Conservation (phyloP, 1,139 yeast genomes). For the Geotrichum bryndzae region DNA sequence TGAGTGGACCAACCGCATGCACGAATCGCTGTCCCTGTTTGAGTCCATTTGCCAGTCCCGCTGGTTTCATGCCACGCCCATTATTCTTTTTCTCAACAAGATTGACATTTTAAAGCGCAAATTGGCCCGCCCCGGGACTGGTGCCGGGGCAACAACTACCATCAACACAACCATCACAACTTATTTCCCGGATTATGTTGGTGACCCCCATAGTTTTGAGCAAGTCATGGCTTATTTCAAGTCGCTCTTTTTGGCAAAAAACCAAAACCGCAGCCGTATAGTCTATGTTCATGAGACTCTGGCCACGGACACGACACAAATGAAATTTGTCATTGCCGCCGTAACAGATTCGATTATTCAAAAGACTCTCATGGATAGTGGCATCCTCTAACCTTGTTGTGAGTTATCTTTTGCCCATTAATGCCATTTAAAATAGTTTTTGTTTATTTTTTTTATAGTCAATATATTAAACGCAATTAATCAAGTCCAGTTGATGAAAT, state of each 20-base stretch:
- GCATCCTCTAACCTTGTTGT: constrained; percentile 47
- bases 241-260: constrained; percentile 39
- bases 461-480: not conserved
- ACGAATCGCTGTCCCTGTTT: constrained; percentile 79
- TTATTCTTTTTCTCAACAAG: constrained; percentile 82
- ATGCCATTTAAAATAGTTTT: not conserved
- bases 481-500: no score
- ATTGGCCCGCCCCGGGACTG: constrained; percentile 11
- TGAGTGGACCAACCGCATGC: constrained; percentile 81
- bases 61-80: constrained; percentile 83
- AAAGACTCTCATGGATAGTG: constrained; percentile 75
- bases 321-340: constrained; percentile 86
- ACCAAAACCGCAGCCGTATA: constrained; percentile 53
- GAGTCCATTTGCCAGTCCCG: constrained; percentile 78
- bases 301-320: constrained; percentile 86
- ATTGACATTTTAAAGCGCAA: constrained; percentile 75
- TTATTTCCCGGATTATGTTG: constrained; percentile 28
- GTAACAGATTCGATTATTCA: constrained; percentile 88
- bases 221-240: constrained; percentile 29
- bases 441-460: not conserved
- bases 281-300: constrained; percentile 89
- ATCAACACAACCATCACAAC: constrained; percentile 36
- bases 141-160: not conserved
- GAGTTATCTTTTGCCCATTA: no score
- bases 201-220: constrained; percentile 27